These are phyloP conservation scores for Calocera viscosa DNA, from an alignment of 768 basidiomycete genomes.

Conservation along the genomic window DNA sequence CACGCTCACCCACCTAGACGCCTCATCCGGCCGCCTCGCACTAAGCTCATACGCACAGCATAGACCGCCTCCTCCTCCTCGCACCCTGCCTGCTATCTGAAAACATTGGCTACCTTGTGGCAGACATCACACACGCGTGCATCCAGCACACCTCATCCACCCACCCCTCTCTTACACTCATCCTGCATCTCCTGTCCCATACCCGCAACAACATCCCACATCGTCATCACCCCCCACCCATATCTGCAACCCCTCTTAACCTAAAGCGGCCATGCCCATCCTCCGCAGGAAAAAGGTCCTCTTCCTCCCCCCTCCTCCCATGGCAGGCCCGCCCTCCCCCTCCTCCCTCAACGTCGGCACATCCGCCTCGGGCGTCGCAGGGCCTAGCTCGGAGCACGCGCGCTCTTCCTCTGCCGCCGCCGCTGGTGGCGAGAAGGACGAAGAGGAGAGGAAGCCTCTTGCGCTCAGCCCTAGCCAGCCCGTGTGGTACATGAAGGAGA, in stretches of 20 bases:
- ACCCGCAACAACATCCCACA: no score
- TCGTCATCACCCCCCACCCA: no score
- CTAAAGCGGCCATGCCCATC: constrained; percentile 27
- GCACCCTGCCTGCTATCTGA: not conserved
- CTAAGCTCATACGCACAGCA: not conserved
- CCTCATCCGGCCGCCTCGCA: not conserved
- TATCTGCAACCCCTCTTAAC: no score
- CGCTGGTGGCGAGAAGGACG: not conserved
- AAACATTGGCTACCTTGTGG: no score
- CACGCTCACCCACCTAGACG: not conserved
- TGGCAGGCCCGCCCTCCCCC: constrained; percentile 22
- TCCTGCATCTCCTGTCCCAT: no score
- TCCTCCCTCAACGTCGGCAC: constrained; percentile 6
- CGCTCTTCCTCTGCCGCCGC: no score
- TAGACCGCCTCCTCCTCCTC: constrained; percentile 12
- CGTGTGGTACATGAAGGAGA: constrained; percentile 86
- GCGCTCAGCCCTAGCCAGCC: constrained; percentile 45
- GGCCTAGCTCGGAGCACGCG: no score
- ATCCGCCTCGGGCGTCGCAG: not conserved
- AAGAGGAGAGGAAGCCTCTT: constrained; percentile 10
- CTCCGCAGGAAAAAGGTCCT: constrained; percentile 27
- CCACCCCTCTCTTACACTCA: no score
- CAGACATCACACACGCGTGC: not conserved
- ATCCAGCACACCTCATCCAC: no score
- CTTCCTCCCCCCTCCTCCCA: constrained; percentile 17